phyloP scores from a whole-genome alignment of 441 rosid genomes.

The Rhodomyrtus psidioides region DNA sequence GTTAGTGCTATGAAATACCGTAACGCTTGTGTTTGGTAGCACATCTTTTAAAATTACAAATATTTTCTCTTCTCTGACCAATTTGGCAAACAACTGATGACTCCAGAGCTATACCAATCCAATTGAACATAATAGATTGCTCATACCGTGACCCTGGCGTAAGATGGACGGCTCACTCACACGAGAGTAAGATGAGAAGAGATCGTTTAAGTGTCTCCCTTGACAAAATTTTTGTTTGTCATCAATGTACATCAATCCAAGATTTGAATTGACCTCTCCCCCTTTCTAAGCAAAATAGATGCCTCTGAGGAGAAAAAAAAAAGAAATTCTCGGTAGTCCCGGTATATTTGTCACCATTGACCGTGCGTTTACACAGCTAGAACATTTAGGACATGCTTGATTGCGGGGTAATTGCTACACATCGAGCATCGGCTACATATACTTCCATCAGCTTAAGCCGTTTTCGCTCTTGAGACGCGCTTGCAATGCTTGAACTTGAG shows the following conservation, averaged over 20 bases:
- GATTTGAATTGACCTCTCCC: neutral
- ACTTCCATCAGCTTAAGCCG: neutral
- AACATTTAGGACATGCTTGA: neutral
- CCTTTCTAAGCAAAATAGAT: neutral
- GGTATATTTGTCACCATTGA: neutral
- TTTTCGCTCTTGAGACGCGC: neutral
- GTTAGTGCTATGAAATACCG: accelerated
- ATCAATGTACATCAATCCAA: neutral
- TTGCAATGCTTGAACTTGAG: neutral
- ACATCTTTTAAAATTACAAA: neutral
- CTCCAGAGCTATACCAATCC: neutral
- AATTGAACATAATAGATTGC: neutral
- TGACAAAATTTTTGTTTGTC: neutral
- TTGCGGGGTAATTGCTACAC: neutral
- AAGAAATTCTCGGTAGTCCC: neutral
- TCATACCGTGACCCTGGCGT: neutral
- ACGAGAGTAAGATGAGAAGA: too few species aligned
- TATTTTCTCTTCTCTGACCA: neutral
- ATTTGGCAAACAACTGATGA: neutral
- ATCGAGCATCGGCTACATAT: neutral
- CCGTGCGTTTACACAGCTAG: neutral
- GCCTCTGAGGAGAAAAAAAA: neutral
- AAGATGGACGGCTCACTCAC: too few species aligned
- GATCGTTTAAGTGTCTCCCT: neutral
- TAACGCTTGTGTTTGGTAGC: neutral